Evolutionary conservation across 352 stramenopile species (phyloP).

Genomic region (Globisporangium ultimum): DNA sequence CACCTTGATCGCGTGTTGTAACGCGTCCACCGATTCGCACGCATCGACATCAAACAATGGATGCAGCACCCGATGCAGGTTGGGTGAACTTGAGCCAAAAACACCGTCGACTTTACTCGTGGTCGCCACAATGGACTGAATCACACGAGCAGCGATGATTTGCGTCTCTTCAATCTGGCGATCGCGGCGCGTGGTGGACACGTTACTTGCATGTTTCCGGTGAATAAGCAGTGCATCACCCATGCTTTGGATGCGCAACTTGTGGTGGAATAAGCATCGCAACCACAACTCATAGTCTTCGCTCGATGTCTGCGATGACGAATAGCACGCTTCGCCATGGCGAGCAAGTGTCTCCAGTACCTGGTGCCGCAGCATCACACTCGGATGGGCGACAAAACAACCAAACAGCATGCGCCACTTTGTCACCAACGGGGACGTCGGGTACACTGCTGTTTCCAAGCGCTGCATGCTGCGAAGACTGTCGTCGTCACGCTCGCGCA

Average conservation of each 20-base stretch:
- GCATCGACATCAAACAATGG: slow-evolving; percentile 9
- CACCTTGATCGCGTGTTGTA: slow-evolving; percentile 19
- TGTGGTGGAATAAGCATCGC: slow-evolving; percentile 33
- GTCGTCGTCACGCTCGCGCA: slow-evolving; percentile 8
- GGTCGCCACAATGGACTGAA: background rate
- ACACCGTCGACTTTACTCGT: background rate
- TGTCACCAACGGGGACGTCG: slow-evolving; percentile 52
- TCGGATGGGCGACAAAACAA: slow-evolving; percentile 76
- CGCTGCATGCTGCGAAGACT: background rate
- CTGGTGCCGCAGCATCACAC: slow-evolving; percentile 68
- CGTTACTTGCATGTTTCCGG: slow-evolving; percentile 27
- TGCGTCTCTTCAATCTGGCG: slow-evolving; percentile 46
- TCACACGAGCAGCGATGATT: slow-evolving; percentile 13
- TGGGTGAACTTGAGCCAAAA: background rate
- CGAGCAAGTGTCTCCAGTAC: slow-evolving; percentile 25
- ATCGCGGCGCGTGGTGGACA: slow-evolving; percentile 15
- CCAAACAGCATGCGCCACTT: slow-evolving; percentile 76
- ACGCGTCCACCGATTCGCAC: slow-evolving; percentile 16
- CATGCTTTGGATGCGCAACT: slow-evolving; percentile 44
- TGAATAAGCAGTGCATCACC: slow-evolving; percentile 55
- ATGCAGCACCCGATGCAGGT: background rate
- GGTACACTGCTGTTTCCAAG: slow-evolving; percentile 35
- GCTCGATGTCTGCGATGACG: slow-evolving; percentile 25
- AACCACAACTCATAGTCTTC: slow-evolving; percentile 88
- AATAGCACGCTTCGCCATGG: slow-evolving; percentile 37